A percentile compares a stretch with the other conserved stretches of the same genome.
phyloP scores from a whole-genome alignment of 352 stramenopile genomes.

The Globisporangium iwayamae region DNA sequence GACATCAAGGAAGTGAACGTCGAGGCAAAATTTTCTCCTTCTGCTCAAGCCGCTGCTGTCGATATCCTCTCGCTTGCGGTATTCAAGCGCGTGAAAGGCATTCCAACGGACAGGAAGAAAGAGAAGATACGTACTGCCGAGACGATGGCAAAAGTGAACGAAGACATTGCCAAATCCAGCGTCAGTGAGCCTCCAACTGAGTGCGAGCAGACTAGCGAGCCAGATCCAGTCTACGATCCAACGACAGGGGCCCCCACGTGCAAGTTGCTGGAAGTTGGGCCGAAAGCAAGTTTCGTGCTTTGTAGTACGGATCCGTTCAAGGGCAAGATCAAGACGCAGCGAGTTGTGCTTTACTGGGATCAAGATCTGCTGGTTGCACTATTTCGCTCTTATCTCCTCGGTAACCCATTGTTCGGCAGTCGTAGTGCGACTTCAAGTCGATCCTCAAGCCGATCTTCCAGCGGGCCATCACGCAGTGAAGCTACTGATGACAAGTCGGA shows the following conservation, averaged over 20 bases:
- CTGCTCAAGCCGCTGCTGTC: constrained; percentile 41
- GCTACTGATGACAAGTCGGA: background rate
- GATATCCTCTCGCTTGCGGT: constrained; percentile 44
- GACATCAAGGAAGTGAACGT: constrained; percentile 56
- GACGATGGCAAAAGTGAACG: constrained; percentile 32
- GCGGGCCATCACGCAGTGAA: constrained; percentile 16
- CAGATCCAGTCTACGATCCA: constrained; percentile 41
- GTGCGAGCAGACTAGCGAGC: constrained; percentile 10
- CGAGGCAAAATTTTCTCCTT: constrained; percentile 60
- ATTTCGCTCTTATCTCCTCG: constrained; percentile 51
- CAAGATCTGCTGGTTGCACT: constrained; percentile 60
- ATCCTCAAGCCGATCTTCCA: constrained; percentile 25
- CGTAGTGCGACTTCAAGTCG: constrained; percentile 23
- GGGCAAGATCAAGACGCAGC: constrained; percentile 42
- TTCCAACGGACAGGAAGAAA: constrained; percentile 19
- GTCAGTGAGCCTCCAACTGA: background rate
- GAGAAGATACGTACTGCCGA: constrained; percentile 31
- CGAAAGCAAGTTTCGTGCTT: constrained; percentile 50
- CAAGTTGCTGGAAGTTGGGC: constrained; percentile 57
- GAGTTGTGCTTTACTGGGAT: constrained; percentile 67
- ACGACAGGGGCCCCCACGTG: constrained; percentile 31
- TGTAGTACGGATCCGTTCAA: constrained; percentile 53
- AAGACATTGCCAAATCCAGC: constrained; percentile 11
- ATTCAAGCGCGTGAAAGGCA: constrained; percentile 29
- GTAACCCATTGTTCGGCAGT: constrained; percentile 21